Conservation (phyloP, 768 basidiomycete species). For the Suillus discolor region DNA sequence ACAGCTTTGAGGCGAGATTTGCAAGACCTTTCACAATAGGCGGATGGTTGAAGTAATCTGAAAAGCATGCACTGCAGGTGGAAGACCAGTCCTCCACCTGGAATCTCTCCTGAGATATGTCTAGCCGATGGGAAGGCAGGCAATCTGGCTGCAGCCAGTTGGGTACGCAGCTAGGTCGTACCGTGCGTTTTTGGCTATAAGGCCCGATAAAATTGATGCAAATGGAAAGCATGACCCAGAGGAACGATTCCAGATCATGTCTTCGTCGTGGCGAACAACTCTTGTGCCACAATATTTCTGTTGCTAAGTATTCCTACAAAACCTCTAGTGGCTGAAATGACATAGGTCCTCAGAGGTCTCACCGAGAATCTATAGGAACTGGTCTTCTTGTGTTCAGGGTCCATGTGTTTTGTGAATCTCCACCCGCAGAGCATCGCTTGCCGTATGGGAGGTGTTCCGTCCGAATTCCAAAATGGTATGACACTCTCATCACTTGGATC, state of each 20-base stretch:
- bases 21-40: background rate
- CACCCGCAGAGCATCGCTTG: background rate
- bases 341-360: background rate
- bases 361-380: background rate
- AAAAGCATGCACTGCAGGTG: background rate
- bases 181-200: too few relatives aligned
- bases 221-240: too few relatives aligned
- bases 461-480: background rate
- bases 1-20: background rate
- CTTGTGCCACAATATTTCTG: constrained; percentile 3
- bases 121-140: too few relatives aligned
- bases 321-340: background rate
- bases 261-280: background rate
- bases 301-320: background rate
- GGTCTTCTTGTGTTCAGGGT: background rate
- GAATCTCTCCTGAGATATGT: too few relatives aligned
- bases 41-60: background rate
- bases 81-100: background rate
- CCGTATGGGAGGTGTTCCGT: background rate
- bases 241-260: too few relatives aligned
- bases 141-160: too few relatives aligned
- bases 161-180: too few relatives aligned
- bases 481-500: background rate
- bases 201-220: too few relatives aligned
- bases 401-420: constrained; percentile 1